Conservation (phyloP, 1,284 basidiomycete species). For the Ustilago curta region DNA sequence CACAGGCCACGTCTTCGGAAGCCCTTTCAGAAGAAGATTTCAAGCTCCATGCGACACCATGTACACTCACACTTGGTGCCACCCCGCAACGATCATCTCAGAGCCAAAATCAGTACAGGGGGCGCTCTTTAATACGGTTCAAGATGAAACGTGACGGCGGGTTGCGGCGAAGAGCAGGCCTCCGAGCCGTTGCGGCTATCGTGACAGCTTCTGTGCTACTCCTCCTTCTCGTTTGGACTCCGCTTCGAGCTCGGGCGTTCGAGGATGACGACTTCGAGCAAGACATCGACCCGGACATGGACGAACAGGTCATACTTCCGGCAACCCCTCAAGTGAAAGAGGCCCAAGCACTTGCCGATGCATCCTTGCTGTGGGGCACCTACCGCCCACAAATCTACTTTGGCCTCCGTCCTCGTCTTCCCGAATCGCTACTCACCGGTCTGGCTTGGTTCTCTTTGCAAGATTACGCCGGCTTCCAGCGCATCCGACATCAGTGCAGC, state of each 20-base stretch:
- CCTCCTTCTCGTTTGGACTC: conserved; percentile 19
- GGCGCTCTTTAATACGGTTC: neutral
- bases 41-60: too few species aligned
- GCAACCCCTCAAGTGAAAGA: conserved; percentile 27
- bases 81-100: neutral
- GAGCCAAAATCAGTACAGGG: neutral
- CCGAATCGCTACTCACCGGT: conserved; percentile 88
- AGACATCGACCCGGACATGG: conserved; percentile 2
- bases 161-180: conserved; percentile 5
- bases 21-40: too few species aligned
- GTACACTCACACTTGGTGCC: too few species aligned
- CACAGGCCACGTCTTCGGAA: too few species aligned
- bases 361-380: conserved; percentile 84
- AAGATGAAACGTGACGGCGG: conserved; percentile 6
- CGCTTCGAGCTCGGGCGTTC: conserved; percentile 8
- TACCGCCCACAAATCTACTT: conserved; percentile 94
- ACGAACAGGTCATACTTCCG: neutral
- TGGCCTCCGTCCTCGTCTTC: conserved; percentile 83
- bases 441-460: conserved; percentile 77
- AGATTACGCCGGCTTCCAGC: conserved; percentile 53
- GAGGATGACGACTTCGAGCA: conserved; percentile 26
- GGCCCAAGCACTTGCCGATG: conserved; percentile 27
- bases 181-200: conserved; percentile 8
- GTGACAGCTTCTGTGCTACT: conserved; percentile 10
- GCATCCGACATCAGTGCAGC: conserved; percentile 87